Base-by-base conservation (phyloP, 177 flowering plant species). In the Telopea speciosissima region DNA sequence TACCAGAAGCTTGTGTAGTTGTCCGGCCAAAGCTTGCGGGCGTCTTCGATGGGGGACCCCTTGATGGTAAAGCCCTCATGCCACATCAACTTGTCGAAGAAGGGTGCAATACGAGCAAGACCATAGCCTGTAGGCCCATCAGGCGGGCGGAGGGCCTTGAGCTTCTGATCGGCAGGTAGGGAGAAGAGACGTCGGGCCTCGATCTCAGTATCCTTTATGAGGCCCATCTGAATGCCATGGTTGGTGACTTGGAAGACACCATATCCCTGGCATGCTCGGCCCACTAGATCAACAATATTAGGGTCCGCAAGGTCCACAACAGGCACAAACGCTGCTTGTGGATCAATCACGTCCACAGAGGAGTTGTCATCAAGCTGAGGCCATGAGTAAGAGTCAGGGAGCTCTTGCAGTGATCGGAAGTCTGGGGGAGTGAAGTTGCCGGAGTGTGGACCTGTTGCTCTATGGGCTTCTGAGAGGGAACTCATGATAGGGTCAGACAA, bases 21-120 rank as follows among this genome's bases (percentile, higher is more conserved):
- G 42, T 75, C 24, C 3, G 90, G 90, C 93, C 91, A 89, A 63
- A 89, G 82, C 17, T 63, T 24, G 56, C 56, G 73, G 23, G 83
- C 89, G 67, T 84, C 83, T 25, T 78, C 81, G 24, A 62, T 49
- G 0, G 87, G 75, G 9, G 88, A 83, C 13, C 84, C 90, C 69
- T 79, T 75, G 24, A 87, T 78, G n/a, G 88, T 85, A 70, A 86
- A 86, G 3, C 90, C 91, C 71, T 89, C 91, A 63, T 84, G 84
- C 93, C 93, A 89, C 85, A 87, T 78, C 25, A 71, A 68, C 85
- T 83, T 85, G 1, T 68, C 0, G 59, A 80, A 89, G 66, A 84
- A 85, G 0, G 79, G 79, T 14, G 91, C 54, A 1, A 87, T 79
- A 63, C 81, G 75, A 49, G 88, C 81, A 1, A 73, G 33, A 16